Base-by-base conservation (phyloP, 352 stramenopile species). In the Phytopythium ostracodes region DNA sequence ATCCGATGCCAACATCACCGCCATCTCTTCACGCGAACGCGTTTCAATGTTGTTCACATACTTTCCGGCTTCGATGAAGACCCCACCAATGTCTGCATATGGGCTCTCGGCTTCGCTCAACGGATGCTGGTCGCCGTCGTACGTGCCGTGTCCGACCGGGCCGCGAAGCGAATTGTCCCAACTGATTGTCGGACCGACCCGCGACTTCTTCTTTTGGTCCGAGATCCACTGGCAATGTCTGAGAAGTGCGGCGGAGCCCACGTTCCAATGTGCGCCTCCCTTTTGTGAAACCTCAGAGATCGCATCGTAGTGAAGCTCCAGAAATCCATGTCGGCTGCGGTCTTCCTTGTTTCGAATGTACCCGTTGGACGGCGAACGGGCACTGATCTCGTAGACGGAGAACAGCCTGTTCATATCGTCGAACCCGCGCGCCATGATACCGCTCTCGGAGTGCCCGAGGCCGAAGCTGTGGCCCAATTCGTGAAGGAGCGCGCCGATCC, bases 371-470 rank as follows among this genome's bases (percentile, higher is more conserved):
- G 54, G 25, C n/a, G 67, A 73, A 7, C 60, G 56, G 4, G 72
- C 46, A 9, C 73, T 64, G 14, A 72, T 65, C 55, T 82, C 56
- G 43, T 77, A 85, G 15, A 77, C 70, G 20, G 71, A 79, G 33
- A 88, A 70, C 25, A 91, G 47, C 8, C 67, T 73, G 53, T 89
- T 89, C 77, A 90, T 83, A 35, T 92, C 81, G 49, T 90, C 79
- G 68, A 92, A 92, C 12, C 83, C 83, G 29, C 79, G 71, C 18
- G 69, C 71, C 81, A 91, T 91, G 61, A 91, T 87, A 10, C 81
- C 81, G 27, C 67, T 81, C 7, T 68, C 70, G 0, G 79, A 56
- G 46, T 89, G 81, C 1, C 77, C 75, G n/a, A 91, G 73, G 0
- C 81, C 75, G 33, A 91, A 76, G 2, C 76, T 88, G 46, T 89